phyloP scores from a whole-genome alignment of 805 yeast species.

The Pachysolen tannophilus region DNA sequence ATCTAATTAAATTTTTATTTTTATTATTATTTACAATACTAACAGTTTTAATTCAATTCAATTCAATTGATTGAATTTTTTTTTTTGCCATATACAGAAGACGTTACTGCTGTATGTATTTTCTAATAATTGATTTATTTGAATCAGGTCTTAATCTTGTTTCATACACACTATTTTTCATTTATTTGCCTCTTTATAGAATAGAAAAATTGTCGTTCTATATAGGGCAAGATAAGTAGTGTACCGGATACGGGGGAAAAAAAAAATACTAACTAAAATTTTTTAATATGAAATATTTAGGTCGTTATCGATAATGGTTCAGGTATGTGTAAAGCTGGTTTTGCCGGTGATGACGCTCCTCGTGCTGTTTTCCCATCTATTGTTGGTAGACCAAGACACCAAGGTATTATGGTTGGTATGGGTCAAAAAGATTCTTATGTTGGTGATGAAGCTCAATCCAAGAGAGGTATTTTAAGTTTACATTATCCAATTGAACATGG shows the following conservation, averaged over 20 bases:
- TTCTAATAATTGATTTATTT: not conserved
- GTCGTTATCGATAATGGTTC: conserved; percentile 99
- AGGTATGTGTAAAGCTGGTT: conserved; percentile 99
- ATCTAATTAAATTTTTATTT: too few species aligned
- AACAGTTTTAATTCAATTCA: not conserved
- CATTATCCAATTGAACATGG: conserved; percentile 99
- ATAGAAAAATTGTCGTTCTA: not conserved
- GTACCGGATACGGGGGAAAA: too few species aligned
- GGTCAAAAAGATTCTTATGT: conserved; percentile 99
- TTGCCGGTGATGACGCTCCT: conserved; percentile 99
- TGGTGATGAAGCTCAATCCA: conserved; percentile 99
- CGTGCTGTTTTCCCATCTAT: conserved; percentile 99
- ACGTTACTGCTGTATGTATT: conserved; percentile 38
- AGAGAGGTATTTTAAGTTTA: conserved; percentile 98
- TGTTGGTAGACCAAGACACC: conserved; percentile 99
- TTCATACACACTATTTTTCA: not conserved
- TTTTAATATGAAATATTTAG: conserved; percentile 34
- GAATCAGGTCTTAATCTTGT: not conserved
- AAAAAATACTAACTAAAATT: conserved; percentile 6
- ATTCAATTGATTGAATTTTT: not conserved
- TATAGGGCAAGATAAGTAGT: too few species aligned
- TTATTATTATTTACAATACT: too few species aligned
- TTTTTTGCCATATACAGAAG: conserved; percentile 23
- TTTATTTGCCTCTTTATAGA: not conserved
- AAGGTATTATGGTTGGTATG: conserved; percentile 99